Evolutionary conservation across 768 basidiomycete species (phyloP).

Genomic region (Podaxis pistillaris): DNA sequence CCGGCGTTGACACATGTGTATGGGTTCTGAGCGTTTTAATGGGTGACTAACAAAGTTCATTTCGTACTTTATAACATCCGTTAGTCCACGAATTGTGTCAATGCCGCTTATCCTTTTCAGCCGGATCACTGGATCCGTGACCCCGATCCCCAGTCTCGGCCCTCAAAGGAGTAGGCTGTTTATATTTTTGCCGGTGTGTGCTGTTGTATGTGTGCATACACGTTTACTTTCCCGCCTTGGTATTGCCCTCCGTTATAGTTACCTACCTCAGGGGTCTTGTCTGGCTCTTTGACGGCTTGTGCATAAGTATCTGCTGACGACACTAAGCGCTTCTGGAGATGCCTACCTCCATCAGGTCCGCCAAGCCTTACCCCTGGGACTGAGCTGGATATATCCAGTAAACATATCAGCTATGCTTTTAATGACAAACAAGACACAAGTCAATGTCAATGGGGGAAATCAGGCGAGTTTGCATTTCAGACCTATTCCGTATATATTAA

Average conservation of each 20-base stretch:
- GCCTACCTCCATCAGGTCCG: not conserved
- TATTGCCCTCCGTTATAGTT: not conserved
- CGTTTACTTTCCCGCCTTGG: not conserved
- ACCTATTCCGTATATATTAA: not conserved
- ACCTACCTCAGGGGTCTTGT: conserved; percentile 1
- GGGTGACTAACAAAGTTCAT: not conserved
- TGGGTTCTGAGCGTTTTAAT: conserved; percentile 3
- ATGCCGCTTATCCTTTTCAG: not conserved
- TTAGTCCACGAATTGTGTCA: not conserved
- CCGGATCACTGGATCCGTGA: not conserved
- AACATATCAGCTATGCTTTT: not conserved
- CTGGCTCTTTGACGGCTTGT: not conserved
- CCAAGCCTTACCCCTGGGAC: not conserved
- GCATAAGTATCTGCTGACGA: not conserved
- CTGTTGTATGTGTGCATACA: not conserved
- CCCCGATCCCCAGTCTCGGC: not conserved
- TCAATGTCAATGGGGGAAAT: not conserved
- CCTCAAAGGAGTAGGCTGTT: not conserved
- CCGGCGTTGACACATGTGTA: conserved; percentile 2
- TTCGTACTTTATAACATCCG: not conserved
- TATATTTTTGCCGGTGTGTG: not conserved
- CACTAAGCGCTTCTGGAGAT: not conserved
- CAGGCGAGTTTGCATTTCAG: not conserved
- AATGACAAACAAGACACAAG: not conserved
- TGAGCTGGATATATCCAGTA: not conserved